Evolutionary conservation across 345 rosid species (phyloP).

Genomic region (Mercurialis annua): DNA sequence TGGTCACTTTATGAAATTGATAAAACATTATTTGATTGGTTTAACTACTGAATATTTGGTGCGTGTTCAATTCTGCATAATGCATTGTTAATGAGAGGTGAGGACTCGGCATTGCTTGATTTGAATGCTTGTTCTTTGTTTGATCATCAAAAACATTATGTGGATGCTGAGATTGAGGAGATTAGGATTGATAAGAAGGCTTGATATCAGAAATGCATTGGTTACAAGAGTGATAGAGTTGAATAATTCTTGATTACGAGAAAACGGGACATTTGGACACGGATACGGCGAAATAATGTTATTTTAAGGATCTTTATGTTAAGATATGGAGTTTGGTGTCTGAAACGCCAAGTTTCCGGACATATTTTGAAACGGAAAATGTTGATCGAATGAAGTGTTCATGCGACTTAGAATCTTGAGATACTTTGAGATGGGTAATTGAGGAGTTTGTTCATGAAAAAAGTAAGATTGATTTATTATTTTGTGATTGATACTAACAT

Average conservation of each 20-base stretch:
- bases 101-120: constrained; percentile 47
- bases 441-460: constrained; percentile 15
- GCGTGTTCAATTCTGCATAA: constrained; percentile 22
- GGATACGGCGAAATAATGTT: too few relatives aligned
- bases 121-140: constrained; percentile 25
- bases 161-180: constrained; percentile 28
- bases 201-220: constrained; percentile 38
- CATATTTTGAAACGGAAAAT: too few relatives aligned
- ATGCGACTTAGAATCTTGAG: too few relatives aligned
- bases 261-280: too few relatives aligned
- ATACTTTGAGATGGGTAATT: constrained; percentile 23
- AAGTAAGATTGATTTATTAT: constrained; percentile 7
- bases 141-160: constrained; percentile 9
- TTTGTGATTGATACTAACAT: constrained; percentile 1
- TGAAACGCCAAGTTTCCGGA: too few relatives aligned
- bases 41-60: neutral
- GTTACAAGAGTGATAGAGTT: constrained; percentile 32
- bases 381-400: too few relatives aligned
- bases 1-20: neutral
- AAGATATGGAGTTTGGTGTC: too few relatives aligned
- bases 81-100: constrained; percentile 58
- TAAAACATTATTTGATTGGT: neutral
- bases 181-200: constrained; percentile 26
- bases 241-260: constrained; percentile 14
- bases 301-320: too few relatives aligned